phyloP scores from a whole-genome alignment of 371 early-diverging fungal genomes.

The Mortierella sp. region DNA sequence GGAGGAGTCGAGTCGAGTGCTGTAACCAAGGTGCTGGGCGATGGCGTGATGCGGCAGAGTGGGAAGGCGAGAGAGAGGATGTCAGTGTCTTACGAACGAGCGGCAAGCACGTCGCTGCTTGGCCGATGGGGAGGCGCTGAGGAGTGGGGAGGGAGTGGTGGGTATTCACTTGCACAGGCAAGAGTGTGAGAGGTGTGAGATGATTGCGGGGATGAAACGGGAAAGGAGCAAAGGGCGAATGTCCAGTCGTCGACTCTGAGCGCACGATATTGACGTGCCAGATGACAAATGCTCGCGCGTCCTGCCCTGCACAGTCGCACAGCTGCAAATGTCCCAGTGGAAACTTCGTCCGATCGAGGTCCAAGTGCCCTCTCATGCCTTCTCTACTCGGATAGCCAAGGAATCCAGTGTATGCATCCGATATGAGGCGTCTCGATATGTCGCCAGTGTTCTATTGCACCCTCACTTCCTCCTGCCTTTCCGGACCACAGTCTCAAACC shows the following conservation, averaged over 20 bases:
- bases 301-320: background rate
- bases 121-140: background rate
- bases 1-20: too few relatives aligned
- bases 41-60: background rate
- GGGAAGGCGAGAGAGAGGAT: background rate
- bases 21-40: too few relatives aligned
- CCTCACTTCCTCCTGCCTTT: slow-evolving; percentile 32
- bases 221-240: background rate
- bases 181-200: too few relatives aligned
- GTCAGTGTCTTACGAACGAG: background rate
- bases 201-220: background rate
- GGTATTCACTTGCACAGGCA: too few relatives aligned
- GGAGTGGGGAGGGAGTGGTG: too few relatives aligned
- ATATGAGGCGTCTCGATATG: background rate
- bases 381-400: too few relatives aligned
- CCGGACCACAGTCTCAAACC: slow-evolving; percentile 59
- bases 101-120: too few relatives aligned
- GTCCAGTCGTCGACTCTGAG: background rate
- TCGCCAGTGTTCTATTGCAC: background rate
- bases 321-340: background rate
- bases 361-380: too few relatives aligned
- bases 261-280: background rate
- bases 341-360: too few relatives aligned
- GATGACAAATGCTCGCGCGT: slow-evolving; percentile 8
- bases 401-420: background rate